Evolutionary conservation across 768 basidiomycete genomes (phyloP), one percentile per base, ranked within the genome.

Genomic region (Coprinopsis strossmayeri): DNA sequence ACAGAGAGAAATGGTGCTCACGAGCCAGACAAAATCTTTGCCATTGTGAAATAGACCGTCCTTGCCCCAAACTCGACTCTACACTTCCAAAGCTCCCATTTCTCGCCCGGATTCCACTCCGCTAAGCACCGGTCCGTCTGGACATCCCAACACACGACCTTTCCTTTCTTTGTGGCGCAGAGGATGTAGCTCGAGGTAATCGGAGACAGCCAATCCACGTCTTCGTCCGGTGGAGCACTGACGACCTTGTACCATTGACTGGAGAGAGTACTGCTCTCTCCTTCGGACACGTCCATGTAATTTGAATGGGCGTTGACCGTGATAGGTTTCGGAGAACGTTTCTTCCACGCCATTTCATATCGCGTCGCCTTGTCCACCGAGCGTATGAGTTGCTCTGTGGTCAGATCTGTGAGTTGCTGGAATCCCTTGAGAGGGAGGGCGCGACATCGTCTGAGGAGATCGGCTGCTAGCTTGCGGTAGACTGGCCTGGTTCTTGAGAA

Each of bases 1-100:
- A 44, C 49, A 21, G 26, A n/a, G 48, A 23, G 23, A 24, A 37
- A 27, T 38, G 20, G 26, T 27, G 15, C 76, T 65, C 59, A 78
- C 77, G 71, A 68, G 51, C 68, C 70, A 26, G 67, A 60, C 18
- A 84, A 55, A 24, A 81, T 72, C 59, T 79, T 82, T 1, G 84
- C 84, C 83, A 87, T 87, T 0, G 80, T 83, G 56, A 87, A 85
- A 62, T 77, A 87, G 28, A 86, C 84, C 0, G 79, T 77, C 50
- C 79, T 67, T 53, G 79, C 75, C 34, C 85, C 83, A 57, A 85
- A 87, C 57, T 86, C 85, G 15, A 87, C 84, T 7, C 84, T 66
- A 54, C 85, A 87, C 57, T 87, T 87, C 85, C 84, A 87, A 3
- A 87, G 58, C 56, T 85, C 82, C 84, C 84, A 87, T 15, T 70